Conservation (phyloP, 192 early-diverging fungal species). For the Linnemannia zychae region DNA sequence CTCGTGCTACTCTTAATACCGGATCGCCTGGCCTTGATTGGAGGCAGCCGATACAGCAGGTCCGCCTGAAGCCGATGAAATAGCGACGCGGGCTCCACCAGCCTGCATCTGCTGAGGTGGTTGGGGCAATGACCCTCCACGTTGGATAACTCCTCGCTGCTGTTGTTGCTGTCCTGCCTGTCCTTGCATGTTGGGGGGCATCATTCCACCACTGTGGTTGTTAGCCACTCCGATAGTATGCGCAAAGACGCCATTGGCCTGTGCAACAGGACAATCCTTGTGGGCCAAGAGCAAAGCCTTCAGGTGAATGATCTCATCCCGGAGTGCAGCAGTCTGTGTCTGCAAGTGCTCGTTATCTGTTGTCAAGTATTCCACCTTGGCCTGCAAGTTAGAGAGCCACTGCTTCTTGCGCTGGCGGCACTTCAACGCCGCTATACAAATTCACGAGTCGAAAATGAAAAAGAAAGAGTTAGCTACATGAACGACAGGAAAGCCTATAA, state of each 20-base stretch:
- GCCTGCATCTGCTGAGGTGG: slow-evolving; percentile 41
- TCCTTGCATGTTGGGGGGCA: slow-evolving; percentile 17
- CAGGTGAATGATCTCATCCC: slow-evolving; percentile 82
- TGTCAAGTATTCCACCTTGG: slow-evolving; percentile 70
- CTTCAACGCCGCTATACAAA: slow-evolving; percentile 83
- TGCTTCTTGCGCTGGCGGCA: slow-evolving; percentile 95
- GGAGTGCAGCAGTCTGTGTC: slow-evolving; percentile 66
- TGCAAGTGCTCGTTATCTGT: slow-evolving; percentile 78
- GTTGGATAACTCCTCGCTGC: slow-evolving; percentile 2
- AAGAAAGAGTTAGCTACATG: background rate
- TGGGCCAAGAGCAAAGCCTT: slow-evolving; percentile 85
- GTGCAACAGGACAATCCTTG: slow-evolving; percentile 80
- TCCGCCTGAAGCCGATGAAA: slow-evolving; percentile 18
- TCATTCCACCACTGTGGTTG: slow-evolving; percentile 39
- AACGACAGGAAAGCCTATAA: too few species aligned
- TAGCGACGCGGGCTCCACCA: slow-evolving; percentile 26
- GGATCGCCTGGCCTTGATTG: slow-evolving; percentile 28
- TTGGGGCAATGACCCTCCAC: slow-evolving; percentile 7
- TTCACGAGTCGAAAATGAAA: background rate
- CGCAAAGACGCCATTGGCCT: slow-evolving; percentile 74
- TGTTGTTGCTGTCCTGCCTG: slow-evolving; percentile 13
- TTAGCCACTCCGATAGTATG: slow-evolving; percentile 32
- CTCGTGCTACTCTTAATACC: slow-evolving; percentile 13
- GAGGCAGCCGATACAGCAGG: slow-evolving; percentile 5
- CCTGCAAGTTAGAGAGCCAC: slow-evolving; percentile 88